phyloP scores from a whole-genome alignment of 805 yeast species.

The Kazachstania taianensis region DNA sequence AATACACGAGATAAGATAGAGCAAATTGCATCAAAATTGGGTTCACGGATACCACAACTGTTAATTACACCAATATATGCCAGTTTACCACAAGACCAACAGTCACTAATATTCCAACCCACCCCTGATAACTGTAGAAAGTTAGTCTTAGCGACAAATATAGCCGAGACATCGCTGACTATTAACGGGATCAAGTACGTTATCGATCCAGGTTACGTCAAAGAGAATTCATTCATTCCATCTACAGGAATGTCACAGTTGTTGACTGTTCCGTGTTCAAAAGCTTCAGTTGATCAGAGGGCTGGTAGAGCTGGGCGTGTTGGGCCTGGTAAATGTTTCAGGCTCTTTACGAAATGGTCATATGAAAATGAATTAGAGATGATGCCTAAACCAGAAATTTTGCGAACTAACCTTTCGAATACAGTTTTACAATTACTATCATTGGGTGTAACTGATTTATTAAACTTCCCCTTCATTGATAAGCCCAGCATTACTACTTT shows the following conservation, averaged over 20 bases:
- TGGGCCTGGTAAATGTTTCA: slow-evolving; percentile 89
- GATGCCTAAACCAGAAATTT: slow-evolving; percentile 86
- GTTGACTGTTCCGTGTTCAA: slow-evolving; percentile 78
- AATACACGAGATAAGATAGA: slow-evolving; percentile 58
- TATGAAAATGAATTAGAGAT: slow-evolving; percentile 66
- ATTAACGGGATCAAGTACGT: slow-evolving; percentile 94
- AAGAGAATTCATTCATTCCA: slow-evolving; percentile 84
- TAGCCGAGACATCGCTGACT: slow-evolving; percentile 94
- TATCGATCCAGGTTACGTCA: slow-evolving; percentile 90
- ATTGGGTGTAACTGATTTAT: slow-evolving; percentile 72
- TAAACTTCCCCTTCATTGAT: slow-evolving; percentile 85
- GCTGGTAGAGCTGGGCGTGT: slow-evolving; percentile 98
- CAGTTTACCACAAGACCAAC: slow-evolving; percentile 78
- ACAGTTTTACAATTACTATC: slow-evolving; percentile 71
- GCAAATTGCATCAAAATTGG: slow-evolving; percentile 57
- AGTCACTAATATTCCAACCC: slow-evolving; percentile 72
- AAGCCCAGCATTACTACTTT: slow-evolving; percentile 70
- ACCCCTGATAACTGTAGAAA: slow-evolving; percentile 74
- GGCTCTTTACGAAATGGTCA: slow-evolving; percentile 67
- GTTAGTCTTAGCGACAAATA: slow-evolving; percentile 89
- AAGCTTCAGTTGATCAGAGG: slow-evolving; percentile 92
- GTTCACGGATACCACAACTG: slow-evolving; percentile 49
- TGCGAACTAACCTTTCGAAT: slow-evolving; percentile 68
- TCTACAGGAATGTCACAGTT: slow-evolving; percentile 81
- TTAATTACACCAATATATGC: slow-evolving; percentile 84